Evolutionary conservation across 768 basidiomycete species (phyloP).

Genomic region (Podaxis sp.): DNA sequence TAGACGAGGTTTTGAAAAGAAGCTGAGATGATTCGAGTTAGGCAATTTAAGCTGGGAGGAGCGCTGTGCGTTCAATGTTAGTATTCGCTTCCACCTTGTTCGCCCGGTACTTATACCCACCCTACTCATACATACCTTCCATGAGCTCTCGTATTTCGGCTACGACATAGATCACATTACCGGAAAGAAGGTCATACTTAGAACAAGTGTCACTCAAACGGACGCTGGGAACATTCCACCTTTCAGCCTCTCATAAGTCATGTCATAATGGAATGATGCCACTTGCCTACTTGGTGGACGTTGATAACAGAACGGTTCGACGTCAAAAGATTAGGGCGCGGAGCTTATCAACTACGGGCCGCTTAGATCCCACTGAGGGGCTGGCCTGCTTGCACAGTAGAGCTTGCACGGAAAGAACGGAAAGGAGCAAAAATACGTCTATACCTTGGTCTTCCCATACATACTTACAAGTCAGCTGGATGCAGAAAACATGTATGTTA

Average conservation of each 20-base stretch:
- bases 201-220: neutral
- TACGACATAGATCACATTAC: neutral
- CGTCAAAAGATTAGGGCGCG: too few species aligned
- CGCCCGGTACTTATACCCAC: neutral
- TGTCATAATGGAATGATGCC: neutral
- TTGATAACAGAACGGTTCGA: too few species aligned
- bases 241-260: neutral
- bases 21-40: too few species aligned
- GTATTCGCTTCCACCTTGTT: neutral
- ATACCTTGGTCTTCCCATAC: too few species aligned
- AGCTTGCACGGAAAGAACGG: too few species aligned
- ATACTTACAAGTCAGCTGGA: too few species aligned
- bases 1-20: neutral
- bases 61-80: neutral
- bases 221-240: conserved; percentile 1
- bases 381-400: too few species aligned
- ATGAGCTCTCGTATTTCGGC: neutral
- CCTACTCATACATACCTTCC: neutral
- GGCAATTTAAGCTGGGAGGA: neutral
- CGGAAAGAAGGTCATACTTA: neutral
- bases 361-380: too few species aligned
- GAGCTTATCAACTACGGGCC: too few species aligned
- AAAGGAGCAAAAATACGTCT: too few species aligned
- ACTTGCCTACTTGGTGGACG: too few species aligned
- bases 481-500: too few species aligned